These are phyloP conservation scores for Talaromyces verruculosus DNA, from an alignment of 2,329 filamentous ascomycete genomes.

Conservation along the genomic window DNA sequence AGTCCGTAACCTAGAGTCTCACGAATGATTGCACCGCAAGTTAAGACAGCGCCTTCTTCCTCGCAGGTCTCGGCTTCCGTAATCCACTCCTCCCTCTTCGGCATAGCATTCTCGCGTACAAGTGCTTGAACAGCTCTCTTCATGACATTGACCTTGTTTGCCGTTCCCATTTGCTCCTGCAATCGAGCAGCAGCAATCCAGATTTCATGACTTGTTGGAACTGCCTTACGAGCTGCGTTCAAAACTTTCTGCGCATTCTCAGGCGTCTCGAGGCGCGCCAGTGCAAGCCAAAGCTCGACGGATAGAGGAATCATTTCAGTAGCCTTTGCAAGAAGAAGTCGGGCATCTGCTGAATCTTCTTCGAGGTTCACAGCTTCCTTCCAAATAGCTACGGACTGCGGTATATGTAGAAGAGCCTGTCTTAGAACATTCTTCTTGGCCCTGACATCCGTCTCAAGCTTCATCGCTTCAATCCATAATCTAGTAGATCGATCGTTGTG, in stretches of 20 bases:
- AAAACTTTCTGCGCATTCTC: constrained; percentile 93
- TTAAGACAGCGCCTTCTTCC: constrained; percentile 81
- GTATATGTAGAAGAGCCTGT: constrained; percentile 87
- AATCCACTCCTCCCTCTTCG: constrained; percentile 97
- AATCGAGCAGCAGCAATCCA: constrained; percentile 93
- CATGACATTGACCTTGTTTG: constrained; percentile 84
- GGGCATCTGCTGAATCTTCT: constrained; percentile 83
- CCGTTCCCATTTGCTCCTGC: constrained; percentile 84
- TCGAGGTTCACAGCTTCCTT: constrained; percentile 96
- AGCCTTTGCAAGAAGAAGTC: constrained; percentile 85
- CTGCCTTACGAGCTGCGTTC: constrained; percentile 90
- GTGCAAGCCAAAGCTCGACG: constrained; percentile 90
- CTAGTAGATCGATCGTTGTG: constrained; percentile 84
- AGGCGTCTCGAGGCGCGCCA: constrained; percentile 83
- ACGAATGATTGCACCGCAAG: constrained; percentile 83
- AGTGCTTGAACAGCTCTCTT: constrained; percentile 87
- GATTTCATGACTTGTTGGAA: constrained; percentile 89
- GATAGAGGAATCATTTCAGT: constrained; percentile 93
- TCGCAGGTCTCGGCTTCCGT: constrained; percentile 92
- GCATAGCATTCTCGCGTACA: constrained; percentile 90
- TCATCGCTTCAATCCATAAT: constrained; percentile 94
- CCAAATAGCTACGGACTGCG: constrained; percentile 95
- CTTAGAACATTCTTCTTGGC: constrained; percentile 92
- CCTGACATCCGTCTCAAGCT: constrained; percentile 75
- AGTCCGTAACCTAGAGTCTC: constrained; percentile 91